phyloP scores from a whole-genome alignment of 108 stramenopile genomes.

The Skeletonema potamos region DNA sequence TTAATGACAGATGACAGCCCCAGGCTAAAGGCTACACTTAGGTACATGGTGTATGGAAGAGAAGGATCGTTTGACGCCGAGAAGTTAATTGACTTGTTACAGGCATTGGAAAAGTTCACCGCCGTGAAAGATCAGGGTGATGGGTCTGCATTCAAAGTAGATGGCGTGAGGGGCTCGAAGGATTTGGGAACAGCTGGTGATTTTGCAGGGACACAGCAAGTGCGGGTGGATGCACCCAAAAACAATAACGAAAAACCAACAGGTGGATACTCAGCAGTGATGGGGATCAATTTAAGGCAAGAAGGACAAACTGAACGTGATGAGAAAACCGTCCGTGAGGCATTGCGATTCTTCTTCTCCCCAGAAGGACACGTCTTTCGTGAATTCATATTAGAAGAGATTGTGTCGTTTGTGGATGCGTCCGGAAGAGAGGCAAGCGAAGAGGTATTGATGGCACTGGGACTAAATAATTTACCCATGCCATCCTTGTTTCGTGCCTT shows the following conservation, averaged over 20 bases:
- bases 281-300: slow-evolving; percentile 27
- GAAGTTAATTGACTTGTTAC: slow-evolving; percentile 88
- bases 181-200: slow-evolving; percentile 76
- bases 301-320: slow-evolving; percentile 49
- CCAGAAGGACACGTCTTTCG: slow-evolving; percentile 89
- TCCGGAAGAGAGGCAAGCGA: slow-evolving; percentile 67
- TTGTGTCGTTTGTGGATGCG: slow-evolving; percentile 82
- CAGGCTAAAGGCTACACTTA: slow-evolving; percentile 76
- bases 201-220: slow-evolving; percentile 64
- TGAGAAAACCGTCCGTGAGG: slow-evolving; percentile 78
- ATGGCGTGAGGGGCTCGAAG: slow-evolving; percentile 77
- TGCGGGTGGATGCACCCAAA: slow-evolving; percentile 48
- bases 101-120: slow-evolving; percentile 87
- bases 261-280: slow-evolving; percentile 14
- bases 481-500: slow-evolving; percentile 71
- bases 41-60: slow-evolving; percentile 95
- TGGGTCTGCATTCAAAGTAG: slow-evolving; percentile 82
- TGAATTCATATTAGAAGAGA: slow-evolving; percentile 91
- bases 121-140: slow-evolving; percentile 83
- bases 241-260: not conserved
- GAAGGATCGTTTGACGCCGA: slow-evolving; percentile 91
- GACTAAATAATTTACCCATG: slow-evolving; percentile 64
- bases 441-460: slow-evolving; percentile 54
- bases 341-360: slow-evolving; percentile 90
- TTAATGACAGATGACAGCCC: slow-evolving; percentile 90